Base-by-base conservation (phyloP, 2,329 filamentous ascomycete genomes). In the Colletotrichum acutatum region DNA sequence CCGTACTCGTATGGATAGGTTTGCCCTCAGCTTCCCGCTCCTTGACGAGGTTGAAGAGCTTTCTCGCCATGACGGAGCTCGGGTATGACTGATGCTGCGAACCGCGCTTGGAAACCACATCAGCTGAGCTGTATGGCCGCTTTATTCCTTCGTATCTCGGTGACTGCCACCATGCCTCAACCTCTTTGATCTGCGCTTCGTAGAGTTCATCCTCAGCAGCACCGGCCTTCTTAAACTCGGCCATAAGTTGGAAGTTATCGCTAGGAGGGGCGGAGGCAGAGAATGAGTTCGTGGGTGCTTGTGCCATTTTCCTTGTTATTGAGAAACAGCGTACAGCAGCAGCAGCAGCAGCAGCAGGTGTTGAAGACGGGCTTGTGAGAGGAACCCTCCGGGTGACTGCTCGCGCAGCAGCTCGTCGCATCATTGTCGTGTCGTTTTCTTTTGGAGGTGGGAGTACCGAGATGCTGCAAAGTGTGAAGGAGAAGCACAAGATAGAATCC, bases 31-130 rank as follows among this genome's bases (percentile, higher is more conserved):
- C 90, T 58, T 91, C 90, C 75, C 94, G 89, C 83, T 97, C 92
- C 76, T 93, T 92, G 68, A 99, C 87, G 77, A 98, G 84, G 81
- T 97, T 93, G 85, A 98, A 99, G 5, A 99, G 89, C 85, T 99
- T 98, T 79, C 94, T 89, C 0, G 96, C 97, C 94, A 98, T 98
- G 74, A 97, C 85, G 16, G 95, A 98, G 84, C 95, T 98, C 1
- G 97, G 94, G 77, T 98, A 98, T 63, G 90, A 90, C 80, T 98
- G 94, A 79, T 94, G 91, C 76, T 98, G 89, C 7, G 95, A 92
- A 11, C 97, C 97, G 74, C 97, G 90, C 86, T 98, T 98, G 83
- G 93, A 95, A 74, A 98, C 96, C 6, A 99, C 93, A 84, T 98
- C 95, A 78, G 92, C 94, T 1, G 95, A 94, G 22, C 92, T 93